A percentile compares a stretch with the other conserved stretches of the same genome.
Evolutionary conservation across 2,329 filamentous ascomycete genomes (phyloP).

Genomic region (Cordyceps cateniannulata): DNA sequence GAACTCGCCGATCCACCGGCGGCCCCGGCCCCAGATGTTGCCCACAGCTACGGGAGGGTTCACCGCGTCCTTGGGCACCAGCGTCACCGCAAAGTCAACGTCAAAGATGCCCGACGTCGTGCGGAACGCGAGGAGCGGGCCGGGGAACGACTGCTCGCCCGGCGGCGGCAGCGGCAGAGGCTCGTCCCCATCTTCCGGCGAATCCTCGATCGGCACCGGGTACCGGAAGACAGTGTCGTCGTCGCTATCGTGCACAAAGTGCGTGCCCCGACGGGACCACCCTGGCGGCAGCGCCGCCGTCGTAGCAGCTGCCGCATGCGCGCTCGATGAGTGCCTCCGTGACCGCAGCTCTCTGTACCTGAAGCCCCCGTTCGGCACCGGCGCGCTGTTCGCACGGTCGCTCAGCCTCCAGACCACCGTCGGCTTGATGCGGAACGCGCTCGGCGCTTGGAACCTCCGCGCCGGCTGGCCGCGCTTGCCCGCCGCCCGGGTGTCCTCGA

Average conservation of each 20-base stretch:
- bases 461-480: constrained; percentile 24
- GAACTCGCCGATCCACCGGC: constrained; percentile 35
- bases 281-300: constrained; percentile 29
- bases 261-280: constrained; percentile 31
- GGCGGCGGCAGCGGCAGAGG: constrained; percentile 19
- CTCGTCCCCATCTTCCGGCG: constrained; percentile 23
- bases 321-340: constrained; percentile 19
- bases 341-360: constrained; percentile 33
- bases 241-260: constrained; percentile 36
- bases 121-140: constrained; percentile 33
- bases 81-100: constrained; percentile 32
- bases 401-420: constrained; percentile 34
- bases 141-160: constrained; percentile 28
- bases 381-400: constrained; percentile 28
- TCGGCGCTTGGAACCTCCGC: constrained; percentile 30
- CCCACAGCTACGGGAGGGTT: constrained; percentile 37
- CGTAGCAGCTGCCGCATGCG: constrained; percentile 14
- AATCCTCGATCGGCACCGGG: constrained; percentile 33
- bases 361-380: constrained; percentile 31
- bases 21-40: constrained; percentile 31
- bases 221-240: constrained; percentile 33
- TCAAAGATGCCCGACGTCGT: constrained; percentile 34
- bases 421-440: constrained; percentile 32
- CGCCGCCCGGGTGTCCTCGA: constrained; percentile 29
- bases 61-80: constrained; percentile 27